Evolutionary conservation across 129 eudicot species (phyloP).

Genomic region (Arctium lappa): DNA sequence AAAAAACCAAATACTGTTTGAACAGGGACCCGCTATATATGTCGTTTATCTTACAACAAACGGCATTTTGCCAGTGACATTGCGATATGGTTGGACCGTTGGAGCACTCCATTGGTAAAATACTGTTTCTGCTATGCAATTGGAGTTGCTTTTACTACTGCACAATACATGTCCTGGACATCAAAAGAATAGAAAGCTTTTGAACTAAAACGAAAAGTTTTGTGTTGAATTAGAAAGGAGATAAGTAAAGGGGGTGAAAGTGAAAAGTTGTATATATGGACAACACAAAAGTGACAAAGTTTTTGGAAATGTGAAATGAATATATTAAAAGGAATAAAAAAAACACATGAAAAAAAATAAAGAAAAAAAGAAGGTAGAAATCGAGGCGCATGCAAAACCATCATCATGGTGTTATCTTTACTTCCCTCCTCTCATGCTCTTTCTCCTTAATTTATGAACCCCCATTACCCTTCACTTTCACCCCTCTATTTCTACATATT

Average conservation of each 20-base stretch:
- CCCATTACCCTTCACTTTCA: not conserved
- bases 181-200: not conserved
- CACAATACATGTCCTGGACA: not conserved
- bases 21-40: not conserved
- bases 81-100: not conserved
- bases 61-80: not conserved
- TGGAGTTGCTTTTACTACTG: not conserved
- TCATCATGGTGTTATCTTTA: slow-evolving; percentile 64
- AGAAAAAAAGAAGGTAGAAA: slow-evolving; percentile 10
- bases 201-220: not conserved
- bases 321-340: not conserved
- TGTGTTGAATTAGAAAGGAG: not conserved
- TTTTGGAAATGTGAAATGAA: slow-evolving; percentile 12
- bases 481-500: slow-evolving; percentile 9
- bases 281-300: slow-evolving; percentile 11
- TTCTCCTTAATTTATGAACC: slow-evolving; percentile 20
- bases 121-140: not conserved
- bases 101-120: not conserved
- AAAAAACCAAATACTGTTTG: not conserved
- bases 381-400: slow-evolving; percentile 73
- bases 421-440: slow-evolving; percentile 38
- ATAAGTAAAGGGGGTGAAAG: slow-evolving; percentile 2
- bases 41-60: not conserved
- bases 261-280: not conserved
- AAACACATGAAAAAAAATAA: not conserved